Evolutionary conservation across 106 monocot species (phyloP), one percentile per base, ranked within the genome.

Genomic region (Agapanthus africanus): DNA sequence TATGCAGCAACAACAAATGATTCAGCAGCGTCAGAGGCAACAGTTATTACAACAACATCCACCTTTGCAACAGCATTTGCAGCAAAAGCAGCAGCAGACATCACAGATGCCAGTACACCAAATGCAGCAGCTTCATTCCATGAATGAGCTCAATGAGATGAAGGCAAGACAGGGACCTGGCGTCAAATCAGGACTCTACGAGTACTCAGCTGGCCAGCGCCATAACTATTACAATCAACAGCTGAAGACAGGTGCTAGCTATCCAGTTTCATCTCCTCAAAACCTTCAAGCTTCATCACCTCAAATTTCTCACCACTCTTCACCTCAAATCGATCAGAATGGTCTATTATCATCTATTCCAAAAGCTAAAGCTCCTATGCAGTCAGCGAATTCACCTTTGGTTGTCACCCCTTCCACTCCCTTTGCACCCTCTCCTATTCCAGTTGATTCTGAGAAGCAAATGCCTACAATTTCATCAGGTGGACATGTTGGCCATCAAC

Each of bases 261-360:
- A 88, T 70, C 82, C 91, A 16, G 79, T 81, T 74, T 92, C 89
- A 54, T 99, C 93, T 62, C 89, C 97, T 47, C 99, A 93, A 72
- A 93, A 79, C 34, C 70, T 87, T 60, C 97, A 89, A 66, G 84
- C 78, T 44, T 80, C 86, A 69, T 92, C 97, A 4, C 97, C 97
- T 44, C 93, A 91, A 72, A 79, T 99, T 67, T 97, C 97, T 50
- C 92, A 92, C 71, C 82, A 89, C 71, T 97, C 88, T 57, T 92
- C 97, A 37, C 89, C 97, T 78, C 92, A 92, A 71, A 61, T 90
- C 57, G 92, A 97, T 73, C 93, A 89, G 71, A 89, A 87, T 59
- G 56, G 36, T 54, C 39, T 87, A 19, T 66, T 87, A 68, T 76
- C 88, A 22, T 74, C 82, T 49, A 69, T 82, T 75, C 25, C 87